phyloP scores from a whole-genome alignment of 148 eudicot species.

The Silene latifolia region DNA sequence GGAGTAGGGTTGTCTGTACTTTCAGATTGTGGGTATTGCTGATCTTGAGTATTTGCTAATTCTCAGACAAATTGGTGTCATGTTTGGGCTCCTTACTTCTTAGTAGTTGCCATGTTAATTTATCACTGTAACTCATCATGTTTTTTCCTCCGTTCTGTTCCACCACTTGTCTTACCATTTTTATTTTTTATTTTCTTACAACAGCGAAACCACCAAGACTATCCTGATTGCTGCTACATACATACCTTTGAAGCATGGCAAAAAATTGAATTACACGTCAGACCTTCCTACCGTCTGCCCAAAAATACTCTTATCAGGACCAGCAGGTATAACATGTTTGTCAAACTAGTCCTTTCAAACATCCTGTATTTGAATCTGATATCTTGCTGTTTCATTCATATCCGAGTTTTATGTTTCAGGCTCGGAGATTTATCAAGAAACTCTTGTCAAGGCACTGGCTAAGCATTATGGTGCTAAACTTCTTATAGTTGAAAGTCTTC shows the following conservation, averaged over 20 bases:
- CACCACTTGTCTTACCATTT: not conserved
- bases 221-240: slow-evolving; percentile 79
- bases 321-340: slow-evolving; percentile 57
- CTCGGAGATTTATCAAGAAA: slow-evolving; percentile 95
- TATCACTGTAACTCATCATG: not conserved
- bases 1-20: not conserved
- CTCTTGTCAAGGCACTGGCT: slow-evolving; percentile 74
- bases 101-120: not conserved
- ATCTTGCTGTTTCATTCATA: slow-evolving; percentile 12
- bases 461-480: slow-evolving; percentile 71
- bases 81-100: not conserved
- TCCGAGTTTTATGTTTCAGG: slow-evolving; percentile 38
- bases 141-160: not conserved
- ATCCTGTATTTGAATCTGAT: not conserved
- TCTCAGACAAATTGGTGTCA: not conserved
- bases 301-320: slow-evolving; percentile 80
- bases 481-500: slow-evolving; percentile 71
- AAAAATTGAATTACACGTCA: slow-evolving; percentile 54
- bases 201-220: slow-evolving; percentile 88
- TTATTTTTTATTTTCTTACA: not conserved
- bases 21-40: not conserved
- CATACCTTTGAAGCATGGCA: slow-evolving; percentile 70
- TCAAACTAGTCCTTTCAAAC: not conserved
- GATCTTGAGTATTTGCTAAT: not conserved
- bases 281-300: slow-evolving; percentile 79